Conservation (phyloP, 2,329 filamentous ascomycete species). For the Aspergillus sp. region DNA sequence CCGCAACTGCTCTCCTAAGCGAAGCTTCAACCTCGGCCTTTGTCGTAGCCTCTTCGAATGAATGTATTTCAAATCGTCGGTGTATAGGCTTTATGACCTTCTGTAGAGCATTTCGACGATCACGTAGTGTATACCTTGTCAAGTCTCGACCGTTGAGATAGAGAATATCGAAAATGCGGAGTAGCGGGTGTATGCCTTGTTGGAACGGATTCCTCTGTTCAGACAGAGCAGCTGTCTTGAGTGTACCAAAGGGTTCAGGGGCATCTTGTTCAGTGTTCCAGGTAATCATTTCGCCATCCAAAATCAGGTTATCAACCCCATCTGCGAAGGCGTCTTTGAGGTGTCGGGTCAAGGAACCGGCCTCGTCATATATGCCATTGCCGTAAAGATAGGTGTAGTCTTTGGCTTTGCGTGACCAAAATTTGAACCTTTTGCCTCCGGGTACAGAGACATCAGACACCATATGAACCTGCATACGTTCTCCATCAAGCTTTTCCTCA, state of each 20-base stretch:
- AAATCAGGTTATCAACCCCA: conserved; percentile 79
- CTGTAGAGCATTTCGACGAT: conserved; percentile 74
- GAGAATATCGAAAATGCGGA: conserved; percentile 86
- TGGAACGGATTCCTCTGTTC: conserved; percentile 72
- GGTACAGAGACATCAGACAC: conserved; percentile 64
- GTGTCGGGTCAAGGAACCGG: conserved; percentile 76
- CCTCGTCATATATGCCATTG: conserved; percentile 68
- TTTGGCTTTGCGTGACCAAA: conserved; percentile 95
- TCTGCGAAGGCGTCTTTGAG: conserved; percentile 73
- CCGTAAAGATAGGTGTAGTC: conserved; percentile 96
- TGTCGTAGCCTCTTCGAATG: conserved; percentile 64
- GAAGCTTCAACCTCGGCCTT: conserved; percentile 74
- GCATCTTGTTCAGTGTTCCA: conserved; percentile 88
- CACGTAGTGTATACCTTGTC: conserved; percentile 77
- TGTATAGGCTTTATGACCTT: conserved; percentile 68
- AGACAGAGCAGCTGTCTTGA: conserved; percentile 84
- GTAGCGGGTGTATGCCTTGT: conserved; percentile 71
- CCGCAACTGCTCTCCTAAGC: conserved; percentile 79
- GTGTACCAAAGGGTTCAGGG: conserved; percentile 83
- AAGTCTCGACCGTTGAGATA: conserved; percentile 80
- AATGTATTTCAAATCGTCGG: conserved; percentile 80
- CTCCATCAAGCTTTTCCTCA: conserved; percentile 95
- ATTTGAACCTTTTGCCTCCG: conserved; percentile 74
- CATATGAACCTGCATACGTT: conserved; percentile 97
- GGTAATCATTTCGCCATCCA: conserved; percentile 98